phyloP scores from a whole-genome alignment of 129 eudicot genomes.

The Centella asiatica region DNA sequence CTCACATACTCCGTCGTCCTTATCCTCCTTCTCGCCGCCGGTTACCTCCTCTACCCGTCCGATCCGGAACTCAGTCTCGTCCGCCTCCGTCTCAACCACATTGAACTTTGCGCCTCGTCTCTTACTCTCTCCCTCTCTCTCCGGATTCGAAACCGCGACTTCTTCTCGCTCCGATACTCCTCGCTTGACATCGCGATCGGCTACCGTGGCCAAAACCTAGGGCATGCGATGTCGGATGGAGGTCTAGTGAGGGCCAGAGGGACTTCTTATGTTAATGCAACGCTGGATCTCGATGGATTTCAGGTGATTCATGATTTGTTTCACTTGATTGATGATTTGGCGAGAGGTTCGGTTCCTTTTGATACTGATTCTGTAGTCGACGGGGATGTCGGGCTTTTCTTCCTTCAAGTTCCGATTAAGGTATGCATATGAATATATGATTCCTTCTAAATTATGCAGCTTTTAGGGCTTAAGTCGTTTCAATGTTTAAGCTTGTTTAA shows the following conservation, averaged over 20 bases:
- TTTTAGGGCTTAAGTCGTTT: no score
- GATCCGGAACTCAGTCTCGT: no score
- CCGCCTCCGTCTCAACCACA: no score
- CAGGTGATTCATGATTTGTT: constrained; percentile 16
- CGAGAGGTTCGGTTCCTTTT: constrained; percentile 20
- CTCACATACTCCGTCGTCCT: no score
- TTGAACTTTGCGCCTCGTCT: no score
- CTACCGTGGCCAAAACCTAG: constrained; percentile 17
- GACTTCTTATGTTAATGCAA: constrained; percentile 20
- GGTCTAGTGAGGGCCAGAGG: constrained; percentile 19
- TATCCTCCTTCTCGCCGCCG: no score
- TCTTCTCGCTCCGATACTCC: constrained; percentile 18
- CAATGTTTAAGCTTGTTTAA: no score
- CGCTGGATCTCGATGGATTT: constrained; percentile 19
- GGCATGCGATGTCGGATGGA: constrained; percentile 18
- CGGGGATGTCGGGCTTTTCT: background rate
- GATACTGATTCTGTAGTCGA: background rate
- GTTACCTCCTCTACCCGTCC: no score
- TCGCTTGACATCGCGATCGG: constrained; percentile 12
- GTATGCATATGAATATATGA: constrained; percentile 1
- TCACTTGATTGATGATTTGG: constrained; percentile 20
- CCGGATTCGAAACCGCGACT: constrained; percentile 8
- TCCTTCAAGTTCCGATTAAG: constrained; percentile 15
- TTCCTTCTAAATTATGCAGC: no score
- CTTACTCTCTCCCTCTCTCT: no score